Evolutionary conservation across 2,329 filamentous ascomycete species (phyloP).

Genomic region (Didymella sp.): DNA sequence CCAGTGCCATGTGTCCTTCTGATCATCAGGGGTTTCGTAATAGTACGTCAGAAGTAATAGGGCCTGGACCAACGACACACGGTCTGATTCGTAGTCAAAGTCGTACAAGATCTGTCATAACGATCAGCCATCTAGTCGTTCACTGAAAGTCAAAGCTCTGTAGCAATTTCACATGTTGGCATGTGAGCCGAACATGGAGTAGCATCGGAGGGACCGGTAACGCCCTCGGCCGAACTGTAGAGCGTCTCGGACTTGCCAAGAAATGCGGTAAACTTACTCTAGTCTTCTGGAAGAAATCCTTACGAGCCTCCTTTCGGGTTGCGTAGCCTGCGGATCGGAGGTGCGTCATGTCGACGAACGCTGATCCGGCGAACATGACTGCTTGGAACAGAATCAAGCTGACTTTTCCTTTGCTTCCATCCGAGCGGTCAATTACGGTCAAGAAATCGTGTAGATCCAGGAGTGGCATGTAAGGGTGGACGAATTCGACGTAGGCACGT

Average conservation of each 20-base stretch:
- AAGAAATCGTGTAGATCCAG: constrained; percentile 71
- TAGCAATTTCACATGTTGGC: constrained; percentile 16
- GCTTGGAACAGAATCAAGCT: constrained; percentile 91
- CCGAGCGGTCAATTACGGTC: constrained; percentile 66
- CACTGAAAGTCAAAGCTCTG: neutral
- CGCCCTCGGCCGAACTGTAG: constrained; percentile 20
- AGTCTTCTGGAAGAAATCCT: constrained; percentile 86
- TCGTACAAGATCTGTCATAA: constrained; percentile 77
- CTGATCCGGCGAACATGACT: constrained; percentile 91
- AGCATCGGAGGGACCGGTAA: constrained; percentile 7
- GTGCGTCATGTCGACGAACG: constrained; percentile 82
- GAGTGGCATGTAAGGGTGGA: constrained; percentile 93
- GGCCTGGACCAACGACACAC: constrained; percentile 85
- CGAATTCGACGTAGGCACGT: constrained; percentile 83
- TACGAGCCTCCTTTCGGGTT: constrained; percentile 80
- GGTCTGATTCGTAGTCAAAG: constrained; percentile 92
- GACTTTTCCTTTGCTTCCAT: constrained; percentile 73
- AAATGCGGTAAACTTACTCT: constrained; percentile 65
- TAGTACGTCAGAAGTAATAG: constrained; percentile 94
- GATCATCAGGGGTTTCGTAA: constrained; percentile 96
- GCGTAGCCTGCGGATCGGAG: constrained; percentile 79
- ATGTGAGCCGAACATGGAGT: constrained; percentile 12
- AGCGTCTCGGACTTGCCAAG: constrained; percentile 9
- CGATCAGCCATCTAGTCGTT: constrained; percentile 5
- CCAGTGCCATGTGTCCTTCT: constrained; percentile 99